Evolutionary conservation across 257 asterid genomes (phyloP).

Genomic region (Nicotiana attenuata): DNA sequence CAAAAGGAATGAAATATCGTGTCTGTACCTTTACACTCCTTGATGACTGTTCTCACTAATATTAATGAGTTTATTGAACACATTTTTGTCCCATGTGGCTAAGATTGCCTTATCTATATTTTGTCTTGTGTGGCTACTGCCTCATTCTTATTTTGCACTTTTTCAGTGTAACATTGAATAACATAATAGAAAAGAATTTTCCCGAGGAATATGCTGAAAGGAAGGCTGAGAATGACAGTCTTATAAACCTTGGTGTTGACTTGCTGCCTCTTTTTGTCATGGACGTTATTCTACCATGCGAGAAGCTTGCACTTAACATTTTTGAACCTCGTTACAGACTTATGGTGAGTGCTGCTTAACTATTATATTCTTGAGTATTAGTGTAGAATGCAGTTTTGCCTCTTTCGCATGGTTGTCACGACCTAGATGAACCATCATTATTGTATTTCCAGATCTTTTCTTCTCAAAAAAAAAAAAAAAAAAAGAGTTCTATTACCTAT

Average conservation of each 20-base stretch:
- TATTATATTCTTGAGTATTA: not conserved
- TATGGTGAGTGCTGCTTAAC: constrained; percentile 53
- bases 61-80: not conserved
- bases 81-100: not conserved
- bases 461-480: no score
- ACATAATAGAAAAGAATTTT: constrained; percentile 81
- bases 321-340: constrained; percentile 99
- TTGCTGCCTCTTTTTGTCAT: constrained; percentile 93
- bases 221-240: constrained; percentile 65
- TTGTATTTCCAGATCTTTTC: not conserved
- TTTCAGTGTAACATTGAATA: constrained; percentile 87
- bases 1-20: not conserved
- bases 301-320: constrained; percentile 87
- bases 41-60: not conserved
- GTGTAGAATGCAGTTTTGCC: not conserved
- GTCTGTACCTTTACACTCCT: not conserved
- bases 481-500: not conserved
- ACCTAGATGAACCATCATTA: constrained; percentile 4
- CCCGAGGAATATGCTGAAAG: constrained; percentile 90
- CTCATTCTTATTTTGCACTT: constrained; percentile 19
- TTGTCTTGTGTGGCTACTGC: not conserved
- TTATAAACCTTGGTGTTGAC: constrained; percentile 68
- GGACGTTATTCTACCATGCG: constrained; percentile 96
- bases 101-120: not conserved
- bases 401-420: not conserved